phyloP scores from a whole-genome alignment of 2,329 filamentous ascomycete species.

The Pseudocercospora musae region DNA sequence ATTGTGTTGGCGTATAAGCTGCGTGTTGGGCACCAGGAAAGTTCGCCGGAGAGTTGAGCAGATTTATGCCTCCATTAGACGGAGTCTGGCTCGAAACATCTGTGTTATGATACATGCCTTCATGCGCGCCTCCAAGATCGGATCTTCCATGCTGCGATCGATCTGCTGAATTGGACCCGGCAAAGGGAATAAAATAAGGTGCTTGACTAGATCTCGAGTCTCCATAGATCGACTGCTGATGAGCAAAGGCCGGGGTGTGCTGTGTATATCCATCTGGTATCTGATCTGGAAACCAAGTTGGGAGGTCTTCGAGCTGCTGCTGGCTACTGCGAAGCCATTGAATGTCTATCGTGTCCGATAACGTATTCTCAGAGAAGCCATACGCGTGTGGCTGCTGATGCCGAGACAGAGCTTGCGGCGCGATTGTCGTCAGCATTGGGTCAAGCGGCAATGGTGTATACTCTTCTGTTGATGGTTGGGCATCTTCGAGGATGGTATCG shows the following conservation, averaged over 20 bases:
- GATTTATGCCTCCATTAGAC: neutral
- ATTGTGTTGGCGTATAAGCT: slow-evolving; percentile 1
- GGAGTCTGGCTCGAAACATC: neutral
- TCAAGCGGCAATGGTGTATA: neutral
- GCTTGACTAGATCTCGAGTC: neutral
- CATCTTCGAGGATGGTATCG: neutral
- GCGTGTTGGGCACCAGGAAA: neutral
- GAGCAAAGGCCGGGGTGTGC: neutral
- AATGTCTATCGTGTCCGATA: neutral
- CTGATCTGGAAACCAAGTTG: neutral
- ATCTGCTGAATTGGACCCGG: neutral
- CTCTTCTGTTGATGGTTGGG: neutral
- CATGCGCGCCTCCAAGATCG: neutral
- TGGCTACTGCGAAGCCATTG: neutral
- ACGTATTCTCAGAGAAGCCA: neutral
- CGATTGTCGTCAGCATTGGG: neutral
- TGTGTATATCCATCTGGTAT: neutral
- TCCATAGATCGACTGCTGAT: neutral
- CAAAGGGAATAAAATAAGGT: neutral
- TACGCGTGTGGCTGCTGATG: neutral
- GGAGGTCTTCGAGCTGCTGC: neutral
- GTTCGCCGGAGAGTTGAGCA: neutral
- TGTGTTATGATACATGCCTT: neutral
- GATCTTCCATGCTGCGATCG: neutral
- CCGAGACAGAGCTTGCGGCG: neutral